Percentiles rank a stretch among this genome's conserved stretches.
phyloP scores from a whole-genome alignment of 2,329 filamentous ascomycete genomes.

The Coniella lustricola region DNA sequence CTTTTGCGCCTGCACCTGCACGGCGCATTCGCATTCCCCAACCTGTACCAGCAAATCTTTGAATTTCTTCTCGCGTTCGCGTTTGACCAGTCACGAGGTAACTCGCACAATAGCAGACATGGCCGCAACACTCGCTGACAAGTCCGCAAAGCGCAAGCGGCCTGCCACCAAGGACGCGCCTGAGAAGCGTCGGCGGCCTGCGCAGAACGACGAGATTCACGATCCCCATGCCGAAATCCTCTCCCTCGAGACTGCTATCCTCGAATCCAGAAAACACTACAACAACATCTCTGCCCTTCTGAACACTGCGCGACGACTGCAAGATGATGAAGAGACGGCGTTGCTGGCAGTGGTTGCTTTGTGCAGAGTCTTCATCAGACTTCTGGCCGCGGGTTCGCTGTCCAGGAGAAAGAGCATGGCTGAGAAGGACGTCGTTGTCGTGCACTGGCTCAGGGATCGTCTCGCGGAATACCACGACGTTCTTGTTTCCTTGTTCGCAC shows the following conservation, averaged over 20 bases:
- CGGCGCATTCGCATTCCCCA: too few relatives aligned
- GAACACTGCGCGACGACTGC: conserved; percentile 45
- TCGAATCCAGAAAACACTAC: conserved; percentile 83
- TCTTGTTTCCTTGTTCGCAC: conserved; percentile 54
- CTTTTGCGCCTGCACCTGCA: too few relatives aligned
- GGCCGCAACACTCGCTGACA: conserved; percentile 19
- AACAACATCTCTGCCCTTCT: conserved; percentile 79
- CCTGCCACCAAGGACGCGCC: conserved; percentile 33
- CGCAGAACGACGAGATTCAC: conserved; percentile 38
- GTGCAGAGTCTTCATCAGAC: conserved; percentile 76
- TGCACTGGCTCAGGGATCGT: conserved; percentile 70
- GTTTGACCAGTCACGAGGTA: background rate
- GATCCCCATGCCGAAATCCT: conserved; percentile 61
- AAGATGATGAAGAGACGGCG: conserved; percentile 46
- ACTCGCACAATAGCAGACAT: conserved; percentile 19
- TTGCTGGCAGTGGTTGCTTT: conserved; percentile 71
- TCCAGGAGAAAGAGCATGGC: conserved; percentile 56
- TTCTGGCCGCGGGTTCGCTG: conserved; percentile 69
- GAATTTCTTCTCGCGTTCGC: too few relatives aligned
- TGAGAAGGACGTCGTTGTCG: conserved; percentile 68
- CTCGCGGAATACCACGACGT: conserved; percentile 63
- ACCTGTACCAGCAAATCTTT: too few relatives aligned
- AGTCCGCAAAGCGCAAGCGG: conserved; percentile 46
- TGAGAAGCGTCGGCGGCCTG: conserved; percentile 45
- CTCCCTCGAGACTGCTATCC: conserved; percentile 69